A percentile compares a stretch with the other conserved stretches of the same genome.
phyloP scores from a whole-genome alignment of 495 filamentous ascomycete genomes.

The Physcia stellaris region DNA sequence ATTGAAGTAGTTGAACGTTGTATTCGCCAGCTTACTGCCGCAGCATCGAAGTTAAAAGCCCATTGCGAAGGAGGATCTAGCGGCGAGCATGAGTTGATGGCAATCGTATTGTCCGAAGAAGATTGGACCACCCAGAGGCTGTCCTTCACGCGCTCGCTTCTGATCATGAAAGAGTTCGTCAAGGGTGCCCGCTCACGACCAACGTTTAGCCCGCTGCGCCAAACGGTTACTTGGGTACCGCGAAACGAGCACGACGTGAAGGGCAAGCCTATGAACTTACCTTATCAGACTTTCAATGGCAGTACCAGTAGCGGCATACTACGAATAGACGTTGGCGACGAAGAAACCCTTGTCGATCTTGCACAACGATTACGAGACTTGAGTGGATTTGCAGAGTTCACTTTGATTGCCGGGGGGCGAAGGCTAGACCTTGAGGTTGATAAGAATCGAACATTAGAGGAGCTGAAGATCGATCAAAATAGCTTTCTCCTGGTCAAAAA shows the following conservation, averaged over 20 bases:
- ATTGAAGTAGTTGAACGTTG: conserved; percentile 65
- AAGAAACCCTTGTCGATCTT: conserved; percentile 57
- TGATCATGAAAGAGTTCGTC: conserved; percentile 43
- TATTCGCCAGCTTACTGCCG: conserved; percentile 54
- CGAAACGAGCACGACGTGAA: conserved; percentile 24
- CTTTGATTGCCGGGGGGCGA: conserved; percentile 35
- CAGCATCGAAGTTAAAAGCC: conserved; percentile 46
- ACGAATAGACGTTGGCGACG: conserved; percentile 45
- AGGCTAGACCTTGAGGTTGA: conserved; percentile 31
- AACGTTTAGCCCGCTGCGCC: conserved; percentile 34
- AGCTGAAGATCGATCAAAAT: conserved; percentile 34
- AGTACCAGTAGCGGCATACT: conserved; percentile 39
- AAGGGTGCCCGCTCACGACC: conserved; percentile 38
- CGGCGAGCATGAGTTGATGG: conserved; percentile 37
- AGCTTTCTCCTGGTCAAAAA: conserved; percentile 46
- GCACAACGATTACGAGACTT: conserved; percentile 45
- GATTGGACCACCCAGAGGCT: conserved; percentile 39
- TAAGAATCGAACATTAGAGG: conserved; percentile 23
- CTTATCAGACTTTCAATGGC: conserved; percentile 61
- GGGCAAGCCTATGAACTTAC: conserved; percentile 51
- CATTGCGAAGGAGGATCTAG: conserved; percentile 26
- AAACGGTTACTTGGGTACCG: conserved; percentile 25
- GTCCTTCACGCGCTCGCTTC: conserved; percentile 51
- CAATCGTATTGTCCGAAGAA: conserved; percentile 26
- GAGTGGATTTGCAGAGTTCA: conserved; percentile 61